phyloP scores from a whole-genome alignment of 2,329 filamentous ascomycete genomes.

The Hypoxylon sp. region DNA sequence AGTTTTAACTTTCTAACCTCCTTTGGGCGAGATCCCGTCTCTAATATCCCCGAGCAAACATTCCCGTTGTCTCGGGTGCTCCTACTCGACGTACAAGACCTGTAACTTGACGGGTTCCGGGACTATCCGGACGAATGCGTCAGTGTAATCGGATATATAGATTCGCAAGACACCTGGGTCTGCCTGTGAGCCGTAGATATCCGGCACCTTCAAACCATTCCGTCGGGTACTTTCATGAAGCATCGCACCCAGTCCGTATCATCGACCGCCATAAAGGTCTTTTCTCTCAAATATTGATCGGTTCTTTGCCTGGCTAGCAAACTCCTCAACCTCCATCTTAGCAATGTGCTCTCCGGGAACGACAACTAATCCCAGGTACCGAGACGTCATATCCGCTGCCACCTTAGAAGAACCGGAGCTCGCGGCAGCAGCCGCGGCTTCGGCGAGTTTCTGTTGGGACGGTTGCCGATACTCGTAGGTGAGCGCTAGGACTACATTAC shows the following conservation, averaged over 20 bases:
- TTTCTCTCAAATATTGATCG: conserved; percentile 48
- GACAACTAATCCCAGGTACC: conserved; percentile 90
- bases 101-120: not conserved
- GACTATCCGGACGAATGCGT: not conserved
- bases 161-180: not conserved
- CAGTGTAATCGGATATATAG: not conserved
- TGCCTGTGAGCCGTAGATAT: not conserved
- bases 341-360: conserved; percentile 88
- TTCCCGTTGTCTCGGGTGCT: not conserved
- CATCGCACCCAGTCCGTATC: conserved; percentile 5
- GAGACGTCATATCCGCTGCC: conserved; percentile 81
- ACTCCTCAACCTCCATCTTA: conserved; percentile 90
- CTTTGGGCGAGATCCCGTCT: no score
- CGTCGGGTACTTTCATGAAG: conserved; percentile 10
- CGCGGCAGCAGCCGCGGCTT: conserved; percentile 56
- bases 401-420: conserved; percentile 60
- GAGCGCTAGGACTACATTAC: conserved; percentile 87
- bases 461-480: conserved; percentile 93
- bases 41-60: not conserved
- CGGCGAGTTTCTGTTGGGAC: conserved; percentile 63
- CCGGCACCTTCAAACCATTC: not conserved
- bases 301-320: conserved; percentile 66
- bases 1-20: not conserved
- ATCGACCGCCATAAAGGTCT: conserved; percentile 42
- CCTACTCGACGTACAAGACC: not conserved